Evolutionary conservation across 1,284 basidiomycete genomes (phyloP).

Genomic region (Gomphus sp.): DNA sequence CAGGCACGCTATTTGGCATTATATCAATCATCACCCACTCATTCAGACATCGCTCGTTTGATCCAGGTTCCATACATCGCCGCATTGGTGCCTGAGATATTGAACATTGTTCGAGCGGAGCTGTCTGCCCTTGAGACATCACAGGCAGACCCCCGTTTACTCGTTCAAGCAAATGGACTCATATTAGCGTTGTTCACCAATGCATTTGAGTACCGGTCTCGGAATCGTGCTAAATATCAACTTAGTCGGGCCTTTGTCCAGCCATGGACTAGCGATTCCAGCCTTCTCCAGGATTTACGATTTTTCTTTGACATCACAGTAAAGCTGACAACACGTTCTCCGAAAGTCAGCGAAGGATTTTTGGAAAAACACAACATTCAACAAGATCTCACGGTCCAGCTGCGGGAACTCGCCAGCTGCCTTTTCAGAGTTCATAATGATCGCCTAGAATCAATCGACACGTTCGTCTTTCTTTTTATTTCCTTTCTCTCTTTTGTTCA

Average conservation of each 20-base stretch:
- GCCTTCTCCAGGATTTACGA: constrained; percentile 61
- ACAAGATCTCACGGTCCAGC: constrained; percentile 25
- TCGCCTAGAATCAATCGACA: constrained; percentile 23
- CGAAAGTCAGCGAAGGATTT: constrained; percentile 6
- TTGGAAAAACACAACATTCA: constrained; percentile 17
- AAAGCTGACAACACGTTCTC: constrained; percentile 23
- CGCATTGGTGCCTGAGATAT: constrained; percentile 17
- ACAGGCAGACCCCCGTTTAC: constrained; percentile 31
- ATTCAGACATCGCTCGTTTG: constrained; percentile 22
- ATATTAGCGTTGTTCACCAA: constrained; percentile 14
- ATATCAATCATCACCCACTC: not conserved
- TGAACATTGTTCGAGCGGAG: constrained; percentile 16
- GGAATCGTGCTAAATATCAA: constrained; percentile 69
- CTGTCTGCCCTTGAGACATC: constrained; percentile 24
- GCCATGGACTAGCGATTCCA: constrained; percentile 76
- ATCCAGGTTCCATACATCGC: constrained; percentile 7
- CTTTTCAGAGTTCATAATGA: constrained; percentile 26
- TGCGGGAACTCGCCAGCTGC: constrained; percentile 27
- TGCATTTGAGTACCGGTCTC: constrained; percentile 64
- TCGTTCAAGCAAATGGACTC: constrained; percentile 65
- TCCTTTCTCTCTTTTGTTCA: not conserved
- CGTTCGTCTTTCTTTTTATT: constrained; percentile 10
- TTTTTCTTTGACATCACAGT: constrained; percentile 63
- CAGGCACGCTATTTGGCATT: constrained; percentile 31
- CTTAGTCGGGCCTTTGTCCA: constrained; percentile 62